A percentile compares a stretch with the other conserved stretches of the same genome.
These are phyloP conservation scores for Apophysomyces ossiformis DNA, from an alignment of 371 early-diverging fungal genomes.

Conservation along the genomic window DNA sequence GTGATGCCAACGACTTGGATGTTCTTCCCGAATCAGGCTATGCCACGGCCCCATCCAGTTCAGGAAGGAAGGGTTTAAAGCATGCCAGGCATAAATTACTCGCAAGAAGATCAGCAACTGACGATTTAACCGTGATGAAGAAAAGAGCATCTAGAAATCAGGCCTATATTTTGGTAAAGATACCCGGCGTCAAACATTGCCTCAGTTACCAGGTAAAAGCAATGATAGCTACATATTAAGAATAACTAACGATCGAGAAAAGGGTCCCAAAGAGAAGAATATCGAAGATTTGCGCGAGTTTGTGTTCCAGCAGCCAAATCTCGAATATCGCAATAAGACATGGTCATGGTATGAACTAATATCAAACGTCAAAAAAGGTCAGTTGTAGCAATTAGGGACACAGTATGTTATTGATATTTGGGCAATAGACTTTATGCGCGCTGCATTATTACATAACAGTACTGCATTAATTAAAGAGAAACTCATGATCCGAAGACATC, in stretches of 20 bases:
- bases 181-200: constrained; percentile 71
- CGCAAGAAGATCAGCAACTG: constrained; percentile 18
- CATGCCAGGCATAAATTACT: constrained; percentile 24
- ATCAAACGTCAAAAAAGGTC: constrained; percentile 66
- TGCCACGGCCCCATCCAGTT: background rate
- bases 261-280: constrained; percentile 74
- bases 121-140: constrained; percentile 67
- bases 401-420: background rate
- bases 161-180: constrained; percentile 78
- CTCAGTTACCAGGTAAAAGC: constrained; percentile 65
- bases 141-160: constrained; percentile 67
- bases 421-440: constrained; percentile 45
- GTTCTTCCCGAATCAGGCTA: background rate
- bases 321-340: constrained; percentile 78
- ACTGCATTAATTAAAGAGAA: constrained; percentile 52
- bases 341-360: constrained; percentile 78
- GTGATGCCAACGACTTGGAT: constrained; percentile 11
- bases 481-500: constrained; percentile 45
- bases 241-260: background rate
- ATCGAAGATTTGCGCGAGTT: constrained; percentile 76
- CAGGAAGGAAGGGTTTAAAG: constrained; percentile 16
- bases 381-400: background rate
- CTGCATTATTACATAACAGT: constrained; percentile 50
- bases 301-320: constrained; percentile 70
- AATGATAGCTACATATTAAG: background rate